A percentile compares a stretch with the other conserved stretches of the same genome.
Conservation (phyloP, 2,329 filamentous ascomycete species). For the Emmonsia crescens region DNA sequence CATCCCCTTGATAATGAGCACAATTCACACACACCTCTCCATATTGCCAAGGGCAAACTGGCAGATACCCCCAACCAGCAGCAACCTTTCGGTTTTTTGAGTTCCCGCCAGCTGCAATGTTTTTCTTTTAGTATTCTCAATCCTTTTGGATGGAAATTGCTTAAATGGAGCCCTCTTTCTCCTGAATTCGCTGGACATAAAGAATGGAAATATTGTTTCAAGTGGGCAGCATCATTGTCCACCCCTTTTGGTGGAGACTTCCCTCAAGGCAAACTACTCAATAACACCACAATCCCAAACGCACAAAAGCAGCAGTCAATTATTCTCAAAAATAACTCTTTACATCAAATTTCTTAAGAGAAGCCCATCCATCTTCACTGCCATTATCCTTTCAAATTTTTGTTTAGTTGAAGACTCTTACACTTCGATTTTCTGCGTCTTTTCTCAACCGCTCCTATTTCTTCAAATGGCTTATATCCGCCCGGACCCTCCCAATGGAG, state of each 20-base stretch:
- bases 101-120: neutral
- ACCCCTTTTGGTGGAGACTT: neutral
- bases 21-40: neutral
- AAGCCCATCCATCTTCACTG: neutral
- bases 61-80: neutral
- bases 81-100: neutral
- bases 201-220: neutral
- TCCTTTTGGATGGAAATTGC: neutral
- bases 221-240: neutral
- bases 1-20: neutral
- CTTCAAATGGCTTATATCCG: neutral
- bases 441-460: neutral
- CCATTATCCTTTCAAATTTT: neutral
- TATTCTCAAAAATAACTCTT: neutral
- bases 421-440: neutral
- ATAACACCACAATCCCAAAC: neutral
- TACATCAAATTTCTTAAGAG: neutral
- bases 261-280: neutral
- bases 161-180: neutral
- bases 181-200: neutral
- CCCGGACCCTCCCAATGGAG: slow-evolving; percentile 1
- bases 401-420: neutral
- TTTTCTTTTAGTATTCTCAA: neutral
- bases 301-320: neutral
- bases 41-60: neutral